A percentile compares a stretch with the other conserved stretches of the same genome.
Evolutionary conservation across 2,329 filamentous ascomycete genomes (phyloP).

Genomic region (Podosphaera aphanis): DNA sequence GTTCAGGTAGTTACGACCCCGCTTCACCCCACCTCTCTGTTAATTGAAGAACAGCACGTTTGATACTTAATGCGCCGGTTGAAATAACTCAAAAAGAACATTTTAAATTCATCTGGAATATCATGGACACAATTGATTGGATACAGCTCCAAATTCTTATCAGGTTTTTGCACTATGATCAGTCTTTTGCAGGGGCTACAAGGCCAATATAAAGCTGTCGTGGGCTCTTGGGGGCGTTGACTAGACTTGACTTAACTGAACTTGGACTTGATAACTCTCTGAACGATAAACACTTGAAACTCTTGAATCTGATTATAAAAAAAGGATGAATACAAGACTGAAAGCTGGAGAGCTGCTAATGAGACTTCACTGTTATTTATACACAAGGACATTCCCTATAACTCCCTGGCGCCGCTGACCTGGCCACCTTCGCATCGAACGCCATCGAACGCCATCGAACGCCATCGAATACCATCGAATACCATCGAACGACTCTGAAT

Average conservation of each 20-base stretch:
- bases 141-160: too few species aligned
- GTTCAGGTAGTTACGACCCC: too few species aligned
- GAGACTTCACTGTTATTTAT: background rate
- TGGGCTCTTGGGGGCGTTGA: background rate
- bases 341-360: background rate
- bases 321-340: background rate
- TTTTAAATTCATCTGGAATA: too few species aligned
- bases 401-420: background rate
- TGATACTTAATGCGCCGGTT: too few species aligned
- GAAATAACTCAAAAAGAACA: too few species aligned
- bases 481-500: too few species aligned
- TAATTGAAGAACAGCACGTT: too few species aligned
- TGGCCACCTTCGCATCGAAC: background rate
- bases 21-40: too few species aligned
- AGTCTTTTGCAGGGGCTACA: too few species aligned
- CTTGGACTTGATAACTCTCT: background rate
- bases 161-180: too few species aligned
- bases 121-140: too few species aligned
- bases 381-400: background rate
- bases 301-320: background rate
- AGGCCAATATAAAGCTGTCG: background rate
- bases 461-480: constrained; percentile 7
- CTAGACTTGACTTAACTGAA: background rate
- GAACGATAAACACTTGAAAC: background rate
- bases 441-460: background rate